phyloP scores from a whole-genome alignment of 2,329 filamentous ascomycete species.

The Zymoseptoria passerinii region DNA sequence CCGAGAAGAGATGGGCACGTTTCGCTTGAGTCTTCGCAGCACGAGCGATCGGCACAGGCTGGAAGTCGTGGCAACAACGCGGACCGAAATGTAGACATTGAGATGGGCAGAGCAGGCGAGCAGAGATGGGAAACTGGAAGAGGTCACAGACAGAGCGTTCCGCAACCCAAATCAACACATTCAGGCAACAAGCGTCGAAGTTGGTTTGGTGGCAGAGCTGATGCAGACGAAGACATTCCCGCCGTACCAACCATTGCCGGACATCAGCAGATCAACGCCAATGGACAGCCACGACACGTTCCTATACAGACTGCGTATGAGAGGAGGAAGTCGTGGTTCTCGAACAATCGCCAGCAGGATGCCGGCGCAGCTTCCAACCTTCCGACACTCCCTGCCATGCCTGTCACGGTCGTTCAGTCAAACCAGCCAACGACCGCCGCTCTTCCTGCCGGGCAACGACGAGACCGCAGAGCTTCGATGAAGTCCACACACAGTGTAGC shows the following conservation, averaged over 20 bases:
- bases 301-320: not conserved
- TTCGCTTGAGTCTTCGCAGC: not conserved
- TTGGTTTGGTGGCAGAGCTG: constrained; percentile 20
- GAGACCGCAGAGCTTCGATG: constrained; percentile 9
- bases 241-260: constrained; percentile 13
- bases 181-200: constrained; percentile 17
- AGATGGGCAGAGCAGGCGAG: not conserved
- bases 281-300: not conserved
- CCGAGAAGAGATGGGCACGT: not conserved
- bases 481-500: constrained; percentile 4
- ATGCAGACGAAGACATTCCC: constrained; percentile 15
- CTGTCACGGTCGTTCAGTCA: constrained; percentile 5
- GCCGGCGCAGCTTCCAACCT: constrained; percentile 7
- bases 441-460: constrained; percentile 9
- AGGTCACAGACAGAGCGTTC: constrained; percentile 5
- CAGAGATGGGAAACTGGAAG: not conserved
- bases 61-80: not conserved
- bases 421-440: constrained; percentile 9
- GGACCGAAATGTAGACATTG: not conserved
- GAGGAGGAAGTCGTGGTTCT: constrained; percentile 8
- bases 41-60: not conserved
- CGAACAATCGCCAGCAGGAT: not conserved
- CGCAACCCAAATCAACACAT: constrained; percentile 8
- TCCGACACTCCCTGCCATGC: constrained; percentile 9
- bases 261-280: not conserved